These are phyloP conservation scores for Chlorella sp. DNA, from an alignment of 139 green algal genomes.

Conservation along the genomic window DNA sequence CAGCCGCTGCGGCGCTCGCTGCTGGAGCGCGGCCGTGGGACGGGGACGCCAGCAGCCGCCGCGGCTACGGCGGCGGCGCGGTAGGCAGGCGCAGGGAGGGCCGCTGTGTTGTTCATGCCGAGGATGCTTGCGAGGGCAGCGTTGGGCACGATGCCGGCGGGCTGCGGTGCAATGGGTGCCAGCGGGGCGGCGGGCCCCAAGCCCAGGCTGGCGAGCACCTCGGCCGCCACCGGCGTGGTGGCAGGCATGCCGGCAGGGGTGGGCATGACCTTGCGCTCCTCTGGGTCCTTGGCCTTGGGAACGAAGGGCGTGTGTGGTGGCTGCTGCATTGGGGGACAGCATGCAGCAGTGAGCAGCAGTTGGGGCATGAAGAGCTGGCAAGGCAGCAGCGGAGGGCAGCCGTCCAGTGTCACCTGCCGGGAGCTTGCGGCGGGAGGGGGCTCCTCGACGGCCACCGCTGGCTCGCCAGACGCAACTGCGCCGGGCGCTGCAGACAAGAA, in stretches of 20 bases:
- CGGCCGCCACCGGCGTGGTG: slow-evolving; percentile 34
- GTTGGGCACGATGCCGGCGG: too few species aligned
- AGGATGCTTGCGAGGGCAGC: neutral
- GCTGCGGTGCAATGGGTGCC: too few species aligned
- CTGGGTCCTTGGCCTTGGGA: neutral
- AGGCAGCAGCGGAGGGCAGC: too few species aligned
- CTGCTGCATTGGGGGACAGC: too few species aligned
- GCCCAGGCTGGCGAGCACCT: slow-evolving; percentile 35
- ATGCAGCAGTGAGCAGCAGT: too few species aligned
- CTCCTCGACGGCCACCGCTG: too few species aligned
- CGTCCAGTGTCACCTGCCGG: too few species aligned
- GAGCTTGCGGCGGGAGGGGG: too few species aligned
- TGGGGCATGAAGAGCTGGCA: too few species aligned
- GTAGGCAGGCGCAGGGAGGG: neutral
- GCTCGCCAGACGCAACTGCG: too few species aligned
- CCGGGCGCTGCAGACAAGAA: too few species aligned
- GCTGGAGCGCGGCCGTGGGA: too few species aligned
- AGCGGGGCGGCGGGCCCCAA: neutral
- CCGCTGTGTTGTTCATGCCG: neutral
- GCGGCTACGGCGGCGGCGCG: slow-evolving; percentile 2
- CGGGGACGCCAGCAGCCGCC: neutral
- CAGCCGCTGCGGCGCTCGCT: slow-evolving; percentile 41
- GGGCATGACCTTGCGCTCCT: neutral
- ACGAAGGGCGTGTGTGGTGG: neutral
- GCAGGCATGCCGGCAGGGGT: slow-evolving; percentile 16